Conservation (phyloP, 345 rosid genomes). For the Salix udensis region DNA sequence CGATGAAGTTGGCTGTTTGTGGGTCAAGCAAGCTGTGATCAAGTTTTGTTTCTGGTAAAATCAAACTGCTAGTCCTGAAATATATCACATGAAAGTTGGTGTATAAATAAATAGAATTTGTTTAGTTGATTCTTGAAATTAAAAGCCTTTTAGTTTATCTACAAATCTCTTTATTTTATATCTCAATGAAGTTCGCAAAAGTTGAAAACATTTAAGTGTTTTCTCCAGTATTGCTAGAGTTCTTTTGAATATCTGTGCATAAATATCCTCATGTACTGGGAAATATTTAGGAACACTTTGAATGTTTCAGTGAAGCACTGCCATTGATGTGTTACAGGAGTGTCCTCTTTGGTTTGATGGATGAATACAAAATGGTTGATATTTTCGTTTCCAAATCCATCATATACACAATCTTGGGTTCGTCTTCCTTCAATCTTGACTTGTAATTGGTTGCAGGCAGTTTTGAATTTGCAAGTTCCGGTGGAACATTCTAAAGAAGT, state of each 20-base stretch:
- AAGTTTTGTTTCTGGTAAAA: neutral
- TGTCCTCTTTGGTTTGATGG: neutral
- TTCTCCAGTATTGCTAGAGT: neutral
- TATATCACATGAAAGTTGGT: neutral
- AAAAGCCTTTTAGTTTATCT: no score
- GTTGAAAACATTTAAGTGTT: neutral
- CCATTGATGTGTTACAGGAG: neutral
- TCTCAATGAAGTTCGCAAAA: neutral
- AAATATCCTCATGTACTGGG: neutral
- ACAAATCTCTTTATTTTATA: neutral
- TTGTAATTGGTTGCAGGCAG: conserved; percentile 68
- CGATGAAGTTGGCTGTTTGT: neutral
- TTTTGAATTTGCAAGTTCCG: conserved; percentile 91
- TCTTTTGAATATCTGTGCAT: neutral
- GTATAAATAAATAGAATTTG: neutral
- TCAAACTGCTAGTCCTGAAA: neutral
- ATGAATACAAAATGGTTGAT: neutral
- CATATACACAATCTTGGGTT: neutral
- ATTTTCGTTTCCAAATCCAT: neutral
- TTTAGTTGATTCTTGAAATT: neutral
- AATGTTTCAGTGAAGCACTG: neutral
- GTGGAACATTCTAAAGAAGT: conserved; percentile 98
- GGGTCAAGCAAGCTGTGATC: neutral
- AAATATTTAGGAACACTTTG: neutral
- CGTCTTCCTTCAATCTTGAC: conserved; percentile 10